Base-by-base conservation (phyloP, 2,329 filamentous ascomycete genomes). In the Verticillium longisporum region DNA sequence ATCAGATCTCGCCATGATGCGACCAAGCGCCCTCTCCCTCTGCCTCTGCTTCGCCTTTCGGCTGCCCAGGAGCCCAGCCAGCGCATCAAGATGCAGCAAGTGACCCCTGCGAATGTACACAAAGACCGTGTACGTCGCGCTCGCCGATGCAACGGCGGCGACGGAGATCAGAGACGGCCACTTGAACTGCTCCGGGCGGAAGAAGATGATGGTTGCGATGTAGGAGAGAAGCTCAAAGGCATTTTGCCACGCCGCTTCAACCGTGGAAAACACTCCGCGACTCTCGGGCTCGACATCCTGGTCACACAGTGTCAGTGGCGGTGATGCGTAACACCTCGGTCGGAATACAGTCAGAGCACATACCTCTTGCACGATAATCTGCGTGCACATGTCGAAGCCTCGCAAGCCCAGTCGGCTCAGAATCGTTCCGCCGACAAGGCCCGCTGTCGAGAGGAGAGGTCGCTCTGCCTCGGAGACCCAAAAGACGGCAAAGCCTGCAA, bases 181-280 rank as follows among this genome's bases (percentile, higher is more conserved):
- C 60, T 77, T 77, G 69, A 92, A 92, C 66, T 90, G 80, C 3
- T 82, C 78, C 0, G 89, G 88, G 0, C 75, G 74, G 1, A 83
- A 78, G 63, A 87, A 91, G 4, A 87, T 69, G 62, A 91, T 85
- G 0, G 89, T 92, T 0, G 81, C 80, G 0, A 79, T 79, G 68
- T 85, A 92, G 0, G 88, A 87, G 1, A 86, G 71, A 56, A 92
- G 78, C 71, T 92, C 89, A 63, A 91, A 91, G 0, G 83, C 65
- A 63, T 87, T 92, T 70, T 92, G 89, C 45, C 87, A 79, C 0
- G 85, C 81, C 9, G 86, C 82, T 70, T 93, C 90, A 7, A 85
- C 81, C 0, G 87, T 77, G 0, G 88, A 91, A 66, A 93, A 92
- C 0, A 80, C 75, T 1, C 88, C 89, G n/a, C 90, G 83, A 45